Base-by-base conservation (phyloP, 306 rosid genomes). In the Potentilla sterilis region DNA sequence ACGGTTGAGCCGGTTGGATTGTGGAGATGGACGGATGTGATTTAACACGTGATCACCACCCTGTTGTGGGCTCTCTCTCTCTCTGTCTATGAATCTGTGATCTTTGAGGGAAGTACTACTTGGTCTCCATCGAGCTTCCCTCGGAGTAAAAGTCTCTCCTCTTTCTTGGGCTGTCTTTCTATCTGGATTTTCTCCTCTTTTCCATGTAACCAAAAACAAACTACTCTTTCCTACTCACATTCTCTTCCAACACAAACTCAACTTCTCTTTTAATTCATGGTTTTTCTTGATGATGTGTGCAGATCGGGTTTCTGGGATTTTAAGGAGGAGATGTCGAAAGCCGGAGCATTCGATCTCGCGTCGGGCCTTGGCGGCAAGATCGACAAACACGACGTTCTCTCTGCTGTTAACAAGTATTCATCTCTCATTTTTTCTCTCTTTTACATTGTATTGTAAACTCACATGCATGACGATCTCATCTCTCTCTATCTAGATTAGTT, bases 291-390 rank as follows among this genome's bases (percentile, higher is more conserved):
- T 63, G 11, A 64, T 35, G 41, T 1, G 0, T 64, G 69, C 22
- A 64, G 69, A 64, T 64, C 44, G 6, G 38, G 40, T 12, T 10
- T 58, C 37, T 28, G 65, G 37, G 65, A 12, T 58, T 58, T 59
- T 22, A 59, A 57, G 14, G 15, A 59, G 65, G 76, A 41, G 64
- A 80, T 73, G 86, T 78, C 88, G 81, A 83, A 86, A 76, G 78
- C 88, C 63, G 93, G 87, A 40, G 88, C 87, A 16, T 75, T 92
- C 84, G 98, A 94, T 89, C 96, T 94, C 78, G 95, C 95, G 67
- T 87, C 93, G 6, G 97, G 93, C 43, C 78, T 91, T 42, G 98
- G 98, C 48, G 98, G 98, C 52, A 88, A 91, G 86, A 79, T 94
- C n/a, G 90, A 88, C 42, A 94, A 87, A 75, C 51, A 10, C 22